phyloP scores from a whole-genome alignment of 2,329 filamentous ascomycete species.

The Aspergillus caelatus region DNA sequence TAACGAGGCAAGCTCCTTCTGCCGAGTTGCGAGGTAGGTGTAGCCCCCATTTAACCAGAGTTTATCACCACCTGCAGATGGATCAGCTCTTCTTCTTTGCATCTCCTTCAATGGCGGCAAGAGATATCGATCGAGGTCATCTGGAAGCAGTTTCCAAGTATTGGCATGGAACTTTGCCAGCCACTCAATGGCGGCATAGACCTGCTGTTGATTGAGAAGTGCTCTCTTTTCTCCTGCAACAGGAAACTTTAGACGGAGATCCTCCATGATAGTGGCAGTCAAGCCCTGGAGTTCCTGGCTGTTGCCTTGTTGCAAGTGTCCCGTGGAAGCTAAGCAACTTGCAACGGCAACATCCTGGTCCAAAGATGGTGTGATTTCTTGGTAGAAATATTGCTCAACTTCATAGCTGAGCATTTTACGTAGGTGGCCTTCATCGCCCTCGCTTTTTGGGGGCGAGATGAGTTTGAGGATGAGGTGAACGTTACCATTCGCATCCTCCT shows the following conservation, averaged over 20 bases:
- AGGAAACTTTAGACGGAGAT: constrained; percentile 58
- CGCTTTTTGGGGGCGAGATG: constrained; percentile 55
- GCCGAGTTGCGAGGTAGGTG: constrained; percentile 67
- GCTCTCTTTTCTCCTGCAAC: constrained; percentile 49
- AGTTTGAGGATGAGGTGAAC: constrained; percentile 60
- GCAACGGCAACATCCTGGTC: constrained; percentile 52
- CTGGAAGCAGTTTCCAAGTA: constrained; percentile 48
- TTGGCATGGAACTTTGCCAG: constrained; percentile 63
- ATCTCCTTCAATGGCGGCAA: constrained; percentile 61
- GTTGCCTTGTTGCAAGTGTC: constrained; percentile 23
- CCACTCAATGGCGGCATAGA: constrained; percentile 62
- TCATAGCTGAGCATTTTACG: constrained; percentile 69
- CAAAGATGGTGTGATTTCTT: constrained; percentile 56
- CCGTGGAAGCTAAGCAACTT: constrained; percentile 52
- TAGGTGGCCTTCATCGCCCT: constrained; percentile 61
- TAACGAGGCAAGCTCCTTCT: constrained; percentile 58
- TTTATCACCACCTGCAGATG: constrained; percentile 16
- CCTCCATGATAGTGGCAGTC: constrained; percentile 61
- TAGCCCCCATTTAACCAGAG: constrained; percentile 70
- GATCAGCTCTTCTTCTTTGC: constrained; percentile 28
- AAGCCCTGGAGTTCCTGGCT: constrained; percentile 32
- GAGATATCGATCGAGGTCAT: constrained; percentile 29
- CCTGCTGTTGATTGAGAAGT: constrained; percentile 52
- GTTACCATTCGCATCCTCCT: not conserved
- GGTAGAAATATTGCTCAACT: constrained; percentile 69